Evolutionary conservation across 805 yeast species (phyloP), one percentile per base, ranked within the genome.

Genomic region (Schizosaccharomyces cryophilus): DNA sequence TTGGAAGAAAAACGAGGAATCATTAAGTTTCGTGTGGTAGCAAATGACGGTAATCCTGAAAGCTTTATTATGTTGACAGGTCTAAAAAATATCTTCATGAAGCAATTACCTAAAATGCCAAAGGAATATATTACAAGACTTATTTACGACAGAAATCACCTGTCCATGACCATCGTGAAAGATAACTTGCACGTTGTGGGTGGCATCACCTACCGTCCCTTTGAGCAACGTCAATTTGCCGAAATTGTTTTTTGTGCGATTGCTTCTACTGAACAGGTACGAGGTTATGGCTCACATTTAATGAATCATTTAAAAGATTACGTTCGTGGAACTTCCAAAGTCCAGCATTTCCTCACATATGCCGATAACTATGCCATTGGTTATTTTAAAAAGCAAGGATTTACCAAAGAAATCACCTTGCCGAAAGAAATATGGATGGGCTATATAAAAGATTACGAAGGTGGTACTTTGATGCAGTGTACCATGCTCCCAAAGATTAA

Each of bases 321-420:
- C 71, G 96, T 93, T 51, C 77, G 87, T 66, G 83, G 87, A 24
- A 88, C 96, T 0, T 80, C 94, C 7, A 85, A 84, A 31, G 83
- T 90, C 62, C 82, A 81, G 72, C 83, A 90, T 70, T 90, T 90
- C 69, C 72, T 90, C 64, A 90, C 97, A 0, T 90, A 93, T 73
- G 99, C 99, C 3, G 99, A 93, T 75, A 93, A 93, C 72, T 93
- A 93, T 71, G 99, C 99, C 62, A 90, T 93, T 71, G 99, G 99
- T 1, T 93, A 90, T 71, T 93, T 93, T 77, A 90, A 90, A 68
- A 93, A 93, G 69, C 99, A 93, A 72, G 99, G 99, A 0, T 93
- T 93, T 72, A 89, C 96, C 19, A 93, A 93, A 70, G 96, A 90
- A 63, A 85, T 93, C 47, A 78, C 95, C 6, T 77, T 93, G 62